phyloP scores from a whole-genome alignment of 495 filamentous ascomycete species.

The Monascus purpureus region DNA sequence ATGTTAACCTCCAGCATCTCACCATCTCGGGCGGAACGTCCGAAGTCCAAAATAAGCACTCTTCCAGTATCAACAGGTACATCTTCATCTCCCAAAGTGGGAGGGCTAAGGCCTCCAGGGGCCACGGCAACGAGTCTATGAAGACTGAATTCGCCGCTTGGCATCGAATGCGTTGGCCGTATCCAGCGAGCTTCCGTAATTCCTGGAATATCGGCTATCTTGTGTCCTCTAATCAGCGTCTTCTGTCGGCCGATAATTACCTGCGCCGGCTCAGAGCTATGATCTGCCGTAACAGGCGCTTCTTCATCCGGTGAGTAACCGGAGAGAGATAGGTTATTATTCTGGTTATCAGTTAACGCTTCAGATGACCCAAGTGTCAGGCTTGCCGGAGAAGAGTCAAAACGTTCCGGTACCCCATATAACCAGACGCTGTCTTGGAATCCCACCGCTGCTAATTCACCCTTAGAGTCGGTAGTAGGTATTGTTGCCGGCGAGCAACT shows the following conservation, averaged over 20 bases:
- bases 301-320: slow-evolving; percentile 1
- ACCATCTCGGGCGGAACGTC: slow-evolving; percentile 43
- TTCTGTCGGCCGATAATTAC: slow-evolving; percentile 22
- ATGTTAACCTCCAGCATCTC: slow-evolving; percentile 43
- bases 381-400: slow-evolving; percentile 34
- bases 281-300: slow-evolving; percentile 3
- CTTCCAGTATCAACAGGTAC: slow-evolving; percentile 74
- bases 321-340: not conserved
- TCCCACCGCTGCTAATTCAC: slow-evolving; percentile 63
- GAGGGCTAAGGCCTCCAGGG: slow-evolving; percentile 52
- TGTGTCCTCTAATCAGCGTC: slow-evolving; percentile 22
- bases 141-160: slow-evolving; percentile 1
- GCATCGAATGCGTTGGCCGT: slow-evolving; percentile 4
- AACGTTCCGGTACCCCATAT: slow-evolving; percentile 63
- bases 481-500: slow-evolving; percentile 46
- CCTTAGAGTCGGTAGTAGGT: slow-evolving; percentile 50
- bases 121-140: slow-evolving; percentile 58
- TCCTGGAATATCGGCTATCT: slow-evolving; percentile 26
- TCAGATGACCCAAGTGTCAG: slow-evolving; percentile 3
- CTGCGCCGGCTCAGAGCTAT: slow-evolving; percentile 19
- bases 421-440: slow-evolving; percentile 66
- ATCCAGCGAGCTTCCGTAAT: slow-evolving; percentile 31
- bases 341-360: slow-evolving; percentile 5
- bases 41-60: slow-evolving; percentile 65
- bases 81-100: slow-evolving; percentile 53